phyloP scores from a whole-genome alignment of 2,329 filamentous ascomycete species.

The Chrysoporthe deuterocubensis region DNA sequence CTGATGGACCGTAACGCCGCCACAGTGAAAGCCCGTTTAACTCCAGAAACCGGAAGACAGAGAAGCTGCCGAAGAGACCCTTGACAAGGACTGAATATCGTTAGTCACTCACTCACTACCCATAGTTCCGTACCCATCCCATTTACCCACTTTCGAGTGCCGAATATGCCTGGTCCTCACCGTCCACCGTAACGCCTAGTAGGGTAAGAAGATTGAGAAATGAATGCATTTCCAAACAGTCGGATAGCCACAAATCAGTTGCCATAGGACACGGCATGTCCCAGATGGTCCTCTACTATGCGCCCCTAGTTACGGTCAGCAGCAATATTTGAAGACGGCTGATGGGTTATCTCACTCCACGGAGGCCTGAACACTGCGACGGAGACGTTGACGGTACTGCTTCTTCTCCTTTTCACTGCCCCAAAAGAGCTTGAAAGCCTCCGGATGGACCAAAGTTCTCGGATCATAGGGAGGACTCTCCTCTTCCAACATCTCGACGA shows the following conservation, averaged over 20 bases:
- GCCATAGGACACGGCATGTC: background rate
- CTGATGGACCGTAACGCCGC: conserved; percentile 29
- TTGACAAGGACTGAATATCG: background rate
- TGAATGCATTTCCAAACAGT: conserved; percentile 14
- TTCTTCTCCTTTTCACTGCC: conserved; percentile 78
- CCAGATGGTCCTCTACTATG: background rate
- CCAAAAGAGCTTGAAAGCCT: conserved; percentile 88
- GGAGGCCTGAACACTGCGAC: conserved; percentile 74
- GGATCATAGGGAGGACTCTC: conserved; percentile 89
- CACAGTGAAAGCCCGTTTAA: conserved; percentile 1
- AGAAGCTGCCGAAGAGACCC: background rate
- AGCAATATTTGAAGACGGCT: background rate
- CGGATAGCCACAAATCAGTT: background rate
- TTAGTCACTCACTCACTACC: background rate
- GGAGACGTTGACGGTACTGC: conserved; percentile 78
- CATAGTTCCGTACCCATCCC: conserved; percentile 18
- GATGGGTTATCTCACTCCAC: conserved; percentile 55
- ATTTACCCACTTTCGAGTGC: conserved; percentile 18
- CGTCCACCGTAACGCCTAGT: conserved; percentile 21
- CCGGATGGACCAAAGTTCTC: conserved; percentile 81
- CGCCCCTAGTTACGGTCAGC: background rate
- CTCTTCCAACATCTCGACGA: conserved; percentile 84
- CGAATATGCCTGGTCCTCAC: conserved; percentile 17
- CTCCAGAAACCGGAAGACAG: background rate
- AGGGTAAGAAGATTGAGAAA: conserved; percentile 5